A percentile compares a stretch with the other conserved stretches of the same genome.
phyloP scores from a whole-genome alignment of 1,284 basidiomycete genomes.

The Ganoderma lingzhi region DNA sequence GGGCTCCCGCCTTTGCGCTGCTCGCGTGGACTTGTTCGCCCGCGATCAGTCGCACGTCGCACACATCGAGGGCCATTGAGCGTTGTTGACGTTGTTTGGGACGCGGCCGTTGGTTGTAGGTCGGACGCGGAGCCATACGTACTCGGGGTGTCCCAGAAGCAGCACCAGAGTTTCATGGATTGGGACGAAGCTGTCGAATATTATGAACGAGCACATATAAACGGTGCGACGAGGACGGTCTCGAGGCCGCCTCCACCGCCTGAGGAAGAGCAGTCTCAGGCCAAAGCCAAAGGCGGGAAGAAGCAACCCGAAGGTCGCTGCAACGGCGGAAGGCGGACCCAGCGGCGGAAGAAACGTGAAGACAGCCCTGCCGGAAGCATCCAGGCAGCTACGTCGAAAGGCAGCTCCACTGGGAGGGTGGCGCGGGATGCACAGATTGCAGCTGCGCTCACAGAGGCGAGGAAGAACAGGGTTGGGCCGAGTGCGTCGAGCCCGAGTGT shows the following conservation, averaged over 20 bases:
- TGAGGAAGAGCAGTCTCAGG: background rate
- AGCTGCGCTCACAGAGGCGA: constrained; percentile 6
- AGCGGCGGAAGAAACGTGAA: background rate
- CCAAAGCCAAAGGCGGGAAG: background rate
- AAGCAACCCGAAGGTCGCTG: background rate
- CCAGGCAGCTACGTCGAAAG: background rate
- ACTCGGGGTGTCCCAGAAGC: constrained; percentile 49
- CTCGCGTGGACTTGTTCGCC: background rate
- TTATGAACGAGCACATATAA: constrained; percentile 45
- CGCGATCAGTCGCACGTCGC: background rate
- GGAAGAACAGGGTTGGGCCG: background rate
- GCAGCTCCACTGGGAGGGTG: constrained; percentile 9
- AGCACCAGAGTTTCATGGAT: constrained; percentile 51
- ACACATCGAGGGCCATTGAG: no score
- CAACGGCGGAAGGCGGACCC: background rate
- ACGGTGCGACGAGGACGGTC: constrained; percentile 34
- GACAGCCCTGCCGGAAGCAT: background rate
- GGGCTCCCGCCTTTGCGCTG: constrained; percentile 2
- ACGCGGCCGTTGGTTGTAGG: constrained; percentile 43
- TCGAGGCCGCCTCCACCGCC: background rate
- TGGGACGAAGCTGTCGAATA: constrained; percentile 50
- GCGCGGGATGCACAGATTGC: constrained; percentile 19
- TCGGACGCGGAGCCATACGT: constrained; percentile 51
- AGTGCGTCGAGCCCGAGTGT: constrained; percentile 1
- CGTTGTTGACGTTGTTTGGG: constrained; percentile 2